Conservation (phyloP, 2,329 filamentous ascomycete genomes). For the Fusarium chuoi region DNA sequence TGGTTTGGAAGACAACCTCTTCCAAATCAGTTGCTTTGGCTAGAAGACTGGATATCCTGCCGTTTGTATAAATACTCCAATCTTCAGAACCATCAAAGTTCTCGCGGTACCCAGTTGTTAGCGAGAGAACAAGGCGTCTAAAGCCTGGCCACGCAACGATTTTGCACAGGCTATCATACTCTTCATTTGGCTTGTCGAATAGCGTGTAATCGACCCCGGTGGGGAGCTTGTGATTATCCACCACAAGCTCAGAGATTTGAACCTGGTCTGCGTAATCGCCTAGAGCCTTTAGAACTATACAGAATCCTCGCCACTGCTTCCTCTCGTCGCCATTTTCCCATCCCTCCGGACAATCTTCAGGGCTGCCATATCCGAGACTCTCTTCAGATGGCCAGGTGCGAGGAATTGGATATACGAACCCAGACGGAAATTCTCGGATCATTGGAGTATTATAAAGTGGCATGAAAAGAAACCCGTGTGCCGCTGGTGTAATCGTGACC, state of each 20-base stretch:
- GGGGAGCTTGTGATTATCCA: background rate
- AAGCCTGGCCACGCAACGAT: background rate
- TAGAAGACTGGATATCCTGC: background rate
- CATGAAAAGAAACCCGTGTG: background rate
- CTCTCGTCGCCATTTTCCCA: background rate
- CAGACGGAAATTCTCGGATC: slow-evolving; percentile 1
- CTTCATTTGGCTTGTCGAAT: background rate
- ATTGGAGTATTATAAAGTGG: slow-evolving; percentile 7
- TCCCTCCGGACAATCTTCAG: background rate
- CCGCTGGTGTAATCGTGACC: background rate
- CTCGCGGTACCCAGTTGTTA: background rate
- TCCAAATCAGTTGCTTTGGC: background rate
- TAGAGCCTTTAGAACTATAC: background rate
- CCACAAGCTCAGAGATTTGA: background rate
- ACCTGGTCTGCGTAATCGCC: background rate
- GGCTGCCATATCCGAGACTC: background rate
- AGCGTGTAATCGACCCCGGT: background rate
- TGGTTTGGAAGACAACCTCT: background rate
- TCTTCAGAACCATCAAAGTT: background rate
- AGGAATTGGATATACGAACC: background rate
- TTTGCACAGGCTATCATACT: background rate
- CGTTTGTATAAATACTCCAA: background rate
- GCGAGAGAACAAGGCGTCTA: background rate
- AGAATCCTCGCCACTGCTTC: background rate
- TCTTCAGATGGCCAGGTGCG: background rate